These are phyloP conservation scores for Metschnikowia koreensis DNA, from an alignment of 805 yeast genomes.

Conservation along the genomic window DNA sequence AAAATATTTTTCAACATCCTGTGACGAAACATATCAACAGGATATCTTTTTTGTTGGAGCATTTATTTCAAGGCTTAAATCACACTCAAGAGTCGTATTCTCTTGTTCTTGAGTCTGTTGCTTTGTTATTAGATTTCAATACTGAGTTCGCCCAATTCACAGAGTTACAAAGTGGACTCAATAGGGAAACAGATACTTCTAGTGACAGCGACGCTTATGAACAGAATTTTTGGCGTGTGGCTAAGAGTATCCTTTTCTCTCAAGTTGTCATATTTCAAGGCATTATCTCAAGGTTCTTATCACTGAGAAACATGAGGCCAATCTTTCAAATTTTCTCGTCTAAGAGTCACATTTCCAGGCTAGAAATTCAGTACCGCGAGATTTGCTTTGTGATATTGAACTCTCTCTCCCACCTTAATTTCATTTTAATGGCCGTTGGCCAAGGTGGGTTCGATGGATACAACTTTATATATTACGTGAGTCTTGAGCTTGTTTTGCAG, in stretches of 20 bases:
- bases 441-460: slow-evolving; percentile 65
- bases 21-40: slow-evolving; percentile 48
- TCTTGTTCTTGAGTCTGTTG: slow-evolving; percentile 20
- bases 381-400: slow-evolving; percentile 34
- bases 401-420: slow-evolving; percentile 44
- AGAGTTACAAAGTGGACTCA: slow-evolving; percentile 16
- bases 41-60: slow-evolving; percentile 46
- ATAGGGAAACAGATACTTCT: slow-evolving; percentile 2
- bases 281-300: slow-evolving; percentile 37
- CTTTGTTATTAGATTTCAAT: slow-evolving; percentile 30
- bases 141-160: slow-evolving; percentile 18
- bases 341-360: slow-evolving; percentile 4
- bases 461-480: slow-evolving; percentile 54
- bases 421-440: slow-evolving; percentile 52
- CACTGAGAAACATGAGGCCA: slow-evolving; percentile 17
- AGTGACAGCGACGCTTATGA: slow-evolving; percentile 14
- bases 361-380: slow-evolving; percentile 28
- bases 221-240: slow-evolving; percentile 35
- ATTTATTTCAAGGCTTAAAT: slow-evolving; percentile 24
- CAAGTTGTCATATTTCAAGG: slow-evolving; percentile 53
- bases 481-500: slow-evolving; percentile 43
- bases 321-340: slow-evolving; percentile 21
- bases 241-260: slow-evolving; percentile 46
- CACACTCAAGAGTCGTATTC: slow-evolving; percentile 16
- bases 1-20: slow-evolving; percentile 33